These are phyloP conservation scores for Candida loeiensis DNA, from an alignment of 805 yeast genomes.

Conservation along the genomic window DNA sequence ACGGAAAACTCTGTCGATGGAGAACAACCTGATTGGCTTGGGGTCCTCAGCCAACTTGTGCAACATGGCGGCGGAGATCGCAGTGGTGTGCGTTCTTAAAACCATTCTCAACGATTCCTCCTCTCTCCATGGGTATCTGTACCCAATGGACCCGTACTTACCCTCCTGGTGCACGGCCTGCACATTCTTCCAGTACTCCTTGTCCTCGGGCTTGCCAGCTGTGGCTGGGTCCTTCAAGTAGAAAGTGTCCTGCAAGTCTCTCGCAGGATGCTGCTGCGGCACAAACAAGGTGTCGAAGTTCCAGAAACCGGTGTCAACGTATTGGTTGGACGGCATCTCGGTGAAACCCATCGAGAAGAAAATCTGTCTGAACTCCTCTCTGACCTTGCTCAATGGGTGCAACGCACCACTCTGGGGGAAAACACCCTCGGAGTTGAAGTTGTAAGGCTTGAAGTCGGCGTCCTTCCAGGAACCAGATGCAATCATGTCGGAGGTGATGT, in stretches of 20 bases:
- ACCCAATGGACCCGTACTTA: slow-evolving; percentile 92
- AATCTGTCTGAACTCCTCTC: slow-evolving; percentile 96
- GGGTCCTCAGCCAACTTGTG: slow-evolving; percentile 85
- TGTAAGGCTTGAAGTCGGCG: slow-evolving; percentile 88
- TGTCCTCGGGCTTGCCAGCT: slow-evolving; percentile 82
- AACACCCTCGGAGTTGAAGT: slow-evolving; percentile 93
- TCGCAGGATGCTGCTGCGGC: slow-evolving; percentile 99
- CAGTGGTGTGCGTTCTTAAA: slow-evolving; percentile 95
- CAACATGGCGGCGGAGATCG: slow-evolving; percentile 85
- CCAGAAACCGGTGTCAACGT: slow-evolving; percentile 98
- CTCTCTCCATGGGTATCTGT: slow-evolving; percentile 95
- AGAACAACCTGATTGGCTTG: slow-evolving; percentile 84
- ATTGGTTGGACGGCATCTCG: slow-evolving; percentile 98
- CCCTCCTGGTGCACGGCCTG: slow-evolving; percentile 86
- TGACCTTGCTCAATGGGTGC: slow-evolving; percentile 93
- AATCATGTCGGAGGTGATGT: slow-evolving; percentile 91
- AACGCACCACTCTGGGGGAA: slow-evolving; percentile 85
- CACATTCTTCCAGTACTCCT: slow-evolving; percentile 70
- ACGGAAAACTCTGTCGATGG: slow-evolving; percentile 97
- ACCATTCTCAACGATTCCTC: slow-evolving; percentile 90
- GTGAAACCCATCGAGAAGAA: slow-evolving; percentile 97
- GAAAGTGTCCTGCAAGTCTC: slow-evolving; percentile 98
- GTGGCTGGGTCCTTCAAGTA: slow-evolving; percentile 87
- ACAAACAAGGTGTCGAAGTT: slow-evolving; percentile 94
- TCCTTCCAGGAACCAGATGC: slow-evolving; percentile 76